phyloP scores from a whole-genome alignment of 257 asterid species.

The Forsythia suspensa region DNA sequence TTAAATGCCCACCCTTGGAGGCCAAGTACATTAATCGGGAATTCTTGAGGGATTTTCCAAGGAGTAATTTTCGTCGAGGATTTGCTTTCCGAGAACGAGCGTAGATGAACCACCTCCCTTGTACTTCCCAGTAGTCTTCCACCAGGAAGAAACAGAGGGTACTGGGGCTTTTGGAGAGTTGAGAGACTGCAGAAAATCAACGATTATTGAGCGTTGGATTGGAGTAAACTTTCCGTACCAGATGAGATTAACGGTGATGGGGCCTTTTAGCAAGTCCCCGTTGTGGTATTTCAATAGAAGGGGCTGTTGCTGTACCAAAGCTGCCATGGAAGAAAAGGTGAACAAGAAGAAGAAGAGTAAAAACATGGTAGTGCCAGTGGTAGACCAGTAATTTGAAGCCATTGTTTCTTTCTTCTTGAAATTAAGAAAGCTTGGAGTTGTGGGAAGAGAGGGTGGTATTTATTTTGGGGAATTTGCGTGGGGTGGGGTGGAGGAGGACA shows the following conservation, averaged over 20 bases:
- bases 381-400: slow-evolving; percentile 22
- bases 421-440: not conserved
- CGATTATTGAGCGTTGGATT: slow-evolving; percentile 40
- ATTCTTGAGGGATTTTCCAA: slow-evolving; percentile 44
- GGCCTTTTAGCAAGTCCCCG: slow-evolving; percentile 46
- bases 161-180: slow-evolving; percentile 4
- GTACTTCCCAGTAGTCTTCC: slow-evolving; percentile 42
- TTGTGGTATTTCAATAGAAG: slow-evolving; percentile 44
- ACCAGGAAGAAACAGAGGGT: slow-evolving; percentile 46
- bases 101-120: slow-evolving; percentile 34
- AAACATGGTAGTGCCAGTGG: not conserved
- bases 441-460: slow-evolving; percentile 18
- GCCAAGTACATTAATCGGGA: slow-evolving; percentile 41
- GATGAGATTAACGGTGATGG: slow-evolving; percentile 43
- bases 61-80: slow-evolving; percentile 40
- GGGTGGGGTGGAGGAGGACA: not conserved
- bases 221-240: slow-evolving; percentile 59
- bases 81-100: slow-evolving; percentile 45
- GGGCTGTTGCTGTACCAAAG: slow-evolving; percentile 42
- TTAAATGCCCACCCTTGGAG: slow-evolving; percentile 40
- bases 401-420: slow-evolving; percentile 2
- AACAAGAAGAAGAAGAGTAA: slow-evolving; percentile 13
- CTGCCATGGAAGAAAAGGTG: slow-evolving; percentile 29
- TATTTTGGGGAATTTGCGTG: slow-evolving; percentile 13
- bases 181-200: slow-evolving; percentile 48